Percentiles rank a stretch among this genome's conserved stretches.
Conservation (phyloP, 371 early-diverging fungal genomes). For the Mucor sp. region DNA sequence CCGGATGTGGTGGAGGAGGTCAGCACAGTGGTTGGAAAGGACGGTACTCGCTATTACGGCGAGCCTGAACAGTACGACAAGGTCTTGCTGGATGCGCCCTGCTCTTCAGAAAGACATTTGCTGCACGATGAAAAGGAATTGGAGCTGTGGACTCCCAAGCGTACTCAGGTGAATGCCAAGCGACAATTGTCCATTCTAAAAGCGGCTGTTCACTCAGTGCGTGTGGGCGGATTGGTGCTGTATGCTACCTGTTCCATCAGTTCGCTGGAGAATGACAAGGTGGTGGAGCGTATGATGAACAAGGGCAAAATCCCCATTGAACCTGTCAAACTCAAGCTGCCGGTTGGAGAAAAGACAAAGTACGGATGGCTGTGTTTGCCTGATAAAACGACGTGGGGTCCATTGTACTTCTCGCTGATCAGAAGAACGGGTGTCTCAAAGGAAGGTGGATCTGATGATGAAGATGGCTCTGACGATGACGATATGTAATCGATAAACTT, state of each 20-base stretch:
- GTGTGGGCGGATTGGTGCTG: slow-evolving; percentile 62
- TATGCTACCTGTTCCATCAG: slow-evolving; percentile 79
- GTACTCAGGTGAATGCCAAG: slow-evolving; percentile 53
- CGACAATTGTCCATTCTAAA: slow-evolving; percentile 61
- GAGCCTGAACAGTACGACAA: slow-evolving; percentile 58
- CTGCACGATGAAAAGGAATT: slow-evolving; percentile 57
- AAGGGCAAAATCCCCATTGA: slow-evolving; percentile 47
- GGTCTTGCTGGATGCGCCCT: slow-evolving; percentile 81
- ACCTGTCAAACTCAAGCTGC: slow-evolving; percentile 40
- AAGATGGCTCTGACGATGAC: slow-evolving; percentile 9
- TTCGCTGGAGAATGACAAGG: slow-evolving; percentile 71
- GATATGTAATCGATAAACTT: neutral
- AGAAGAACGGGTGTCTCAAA: slow-evolving; percentile 41
- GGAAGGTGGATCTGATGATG: slow-evolving; percentile 16
- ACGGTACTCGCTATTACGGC: slow-evolving; percentile 53
- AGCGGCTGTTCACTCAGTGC: slow-evolving; percentile 61
- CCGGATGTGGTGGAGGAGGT: slow-evolving; percentile 36
- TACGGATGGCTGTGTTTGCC: slow-evolving; percentile 65
- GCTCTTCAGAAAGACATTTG: slow-evolving; percentile 75
- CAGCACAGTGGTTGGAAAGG: slow-evolving; percentile 56
- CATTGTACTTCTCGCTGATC: slow-evolving; percentile 57
- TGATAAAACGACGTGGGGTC: slow-evolving; percentile 63
- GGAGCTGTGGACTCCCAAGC: slow-evolving; percentile 53
- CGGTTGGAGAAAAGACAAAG: slow-evolving; percentile 60
- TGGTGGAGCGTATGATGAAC: slow-evolving; percentile 53